phyloP scores from a whole-genome alignment of 192 early-diverging fungal species.

The Podila verticillata region DNA sequence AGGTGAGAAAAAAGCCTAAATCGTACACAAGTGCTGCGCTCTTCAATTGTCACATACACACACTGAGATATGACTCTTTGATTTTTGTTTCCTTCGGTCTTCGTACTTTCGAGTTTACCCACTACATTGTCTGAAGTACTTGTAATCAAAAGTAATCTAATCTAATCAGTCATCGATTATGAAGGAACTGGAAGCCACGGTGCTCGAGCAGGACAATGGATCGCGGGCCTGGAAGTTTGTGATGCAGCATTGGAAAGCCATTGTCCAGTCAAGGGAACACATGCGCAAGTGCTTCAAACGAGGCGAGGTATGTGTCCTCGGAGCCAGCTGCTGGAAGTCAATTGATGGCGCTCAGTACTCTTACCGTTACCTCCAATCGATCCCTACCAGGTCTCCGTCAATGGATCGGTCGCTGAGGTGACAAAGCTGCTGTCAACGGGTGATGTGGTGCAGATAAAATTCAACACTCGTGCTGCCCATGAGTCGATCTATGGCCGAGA shows the following conservation, averaged over 20 bases:
- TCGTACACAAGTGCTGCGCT: too few species aligned
- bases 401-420: constrained; percentile 59
- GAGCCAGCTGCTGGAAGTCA: not conserved
- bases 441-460: constrained; percentile 61
- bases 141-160: too few species aligned
- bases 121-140: too few species aligned
- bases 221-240: constrained; percentile 44
- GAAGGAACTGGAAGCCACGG: constrained; percentile 25
- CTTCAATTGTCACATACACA: too few species aligned
- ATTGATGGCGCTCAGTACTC: not conserved
- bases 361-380: not conserved
- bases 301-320: constrained; percentile 22
- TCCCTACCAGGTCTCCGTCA: constrained; percentile 58
- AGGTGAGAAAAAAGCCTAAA: too few species aligned
- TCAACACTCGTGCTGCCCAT: constrained; percentile 55
- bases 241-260: constrained; percentile 32
- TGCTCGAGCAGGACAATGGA: constrained; percentile 29
- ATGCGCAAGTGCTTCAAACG: constrained; percentile 47
- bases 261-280: constrained; percentile 46
- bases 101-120: too few species aligned
- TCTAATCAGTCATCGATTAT: not conserved
- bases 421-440: constrained; percentile 54
- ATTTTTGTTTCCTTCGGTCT: too few species aligned
- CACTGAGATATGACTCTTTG: too few species aligned
- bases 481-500: constrained; percentile 53